Evolutionary conservation across 306 rosid species (phyloP), one percentile per base, ranked within the genome.

Genomic region (Cicer chorassanicum): DNA sequence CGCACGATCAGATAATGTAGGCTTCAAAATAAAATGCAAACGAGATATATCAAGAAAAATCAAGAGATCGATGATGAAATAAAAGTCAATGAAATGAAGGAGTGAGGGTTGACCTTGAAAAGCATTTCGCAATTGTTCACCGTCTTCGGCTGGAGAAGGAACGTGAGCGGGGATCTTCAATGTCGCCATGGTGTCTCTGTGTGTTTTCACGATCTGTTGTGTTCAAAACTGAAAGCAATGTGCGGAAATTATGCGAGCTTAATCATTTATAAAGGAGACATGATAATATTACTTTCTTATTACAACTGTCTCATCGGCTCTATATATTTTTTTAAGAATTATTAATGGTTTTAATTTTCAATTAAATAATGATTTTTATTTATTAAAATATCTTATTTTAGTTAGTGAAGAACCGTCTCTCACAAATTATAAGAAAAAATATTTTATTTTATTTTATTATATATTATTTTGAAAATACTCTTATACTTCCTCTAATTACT

Each of bases 81-180:
- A 65, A 14, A 56, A 70, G 16, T 51, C 6, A 53, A 55, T 6
- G 13, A 14, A 46, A 19, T 16, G 53, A 46, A 46, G n/a, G 8
- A 21, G 42, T 57, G 65, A 87, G 82, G 2, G 24, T 44, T 18
- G 67, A 91, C 98, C 96, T 85, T 89, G 77, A 77, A 91, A 89
- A 75, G 98, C 96, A 75, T 84, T 87, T 6, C 83, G 80, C 80
- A 93, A 88, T 78, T 89, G 97, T 75, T 91, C 97, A 48, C 82
- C 65, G 85, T 93, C 98, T 73, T 93, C 92, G 0, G 73, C 57
- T 0, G 98, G 87, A 75, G 92, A 74, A 79, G 98, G 97, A 82
- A 87, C 76, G 6, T 82, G 83, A 64, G 71, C 51, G 1, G 98
- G 97, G 29, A 87, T 92, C 72, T 49, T 80, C 59, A 91, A 57